Evolutionary conservation across 257 asterid species (phyloP).

Genomic region (Solanum sejunctum): DNA sequence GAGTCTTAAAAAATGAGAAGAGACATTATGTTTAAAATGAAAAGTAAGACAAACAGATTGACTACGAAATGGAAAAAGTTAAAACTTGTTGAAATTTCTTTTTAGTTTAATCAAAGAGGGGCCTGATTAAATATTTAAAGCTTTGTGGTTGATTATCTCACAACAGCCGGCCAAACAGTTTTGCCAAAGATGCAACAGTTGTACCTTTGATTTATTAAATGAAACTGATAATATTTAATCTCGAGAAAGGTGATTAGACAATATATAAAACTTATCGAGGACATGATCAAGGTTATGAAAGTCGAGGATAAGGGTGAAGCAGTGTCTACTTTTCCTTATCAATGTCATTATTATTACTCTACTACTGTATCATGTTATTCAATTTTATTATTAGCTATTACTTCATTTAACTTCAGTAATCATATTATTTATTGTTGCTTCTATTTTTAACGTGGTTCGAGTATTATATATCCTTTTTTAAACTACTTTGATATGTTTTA

Average conservation of each 20-base stretch:
- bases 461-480: neutral
- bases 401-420: neutral
- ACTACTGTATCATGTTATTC: neutral
- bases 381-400: neutral
- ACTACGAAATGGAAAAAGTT: neutral
- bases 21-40: too few species aligned
- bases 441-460: neutral
- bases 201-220: neutral
- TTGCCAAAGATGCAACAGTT: neutral
- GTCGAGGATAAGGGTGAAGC: too few species aligned
- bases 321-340: neutral
- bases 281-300: neutral
- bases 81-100: neutral
- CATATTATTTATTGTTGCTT: neutral
- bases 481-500: neutral
- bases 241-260: neutral
- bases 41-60: too few species aligned
- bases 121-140: neutral
- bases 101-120: neutral
- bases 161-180: conserved; percentile 7
- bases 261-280: neutral
- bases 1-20: too few species aligned
- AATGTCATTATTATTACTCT: neutral
- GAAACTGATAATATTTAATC: neutral
- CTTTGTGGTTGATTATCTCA: neutral